Conservation (phyloP, 306 rosid genomes). For the Inga laurina region DNA sequence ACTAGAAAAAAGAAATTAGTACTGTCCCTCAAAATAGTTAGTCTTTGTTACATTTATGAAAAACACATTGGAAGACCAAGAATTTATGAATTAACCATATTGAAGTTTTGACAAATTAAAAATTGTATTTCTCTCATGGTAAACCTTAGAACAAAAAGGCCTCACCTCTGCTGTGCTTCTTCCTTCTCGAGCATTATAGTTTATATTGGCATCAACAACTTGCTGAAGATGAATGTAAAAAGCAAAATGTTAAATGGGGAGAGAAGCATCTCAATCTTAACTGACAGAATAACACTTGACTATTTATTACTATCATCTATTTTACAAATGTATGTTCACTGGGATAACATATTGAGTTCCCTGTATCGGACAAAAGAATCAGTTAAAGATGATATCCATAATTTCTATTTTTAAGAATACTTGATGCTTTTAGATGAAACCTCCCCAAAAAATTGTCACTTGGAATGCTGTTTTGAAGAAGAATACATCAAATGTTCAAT, state of each 20-base stretch:
- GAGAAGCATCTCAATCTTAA: conserved; percentile 2
- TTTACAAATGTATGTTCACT: conserved; percentile 4
- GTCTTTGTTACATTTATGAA: background rate
- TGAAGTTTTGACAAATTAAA: conserved; percentile 8
- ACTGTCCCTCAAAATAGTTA: background rate
- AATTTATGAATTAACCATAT: background rate
- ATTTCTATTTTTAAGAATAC: background rate
- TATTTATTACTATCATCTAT: conserved; percentile 7
- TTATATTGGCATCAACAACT: conserved; percentile 70
- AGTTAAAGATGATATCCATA: background rate
- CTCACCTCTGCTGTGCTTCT: conserved; percentile 88
- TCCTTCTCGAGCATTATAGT: conserved; percentile 86
- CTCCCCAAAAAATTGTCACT: background rate
- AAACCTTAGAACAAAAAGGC: conserved; percentile 25
- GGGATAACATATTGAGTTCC: conserved; percentile 1
- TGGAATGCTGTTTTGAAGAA: background rate
- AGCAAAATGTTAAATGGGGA: conserved; percentile 15
- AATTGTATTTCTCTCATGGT: conserved; percentile 2
- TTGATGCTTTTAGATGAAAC: background rate
- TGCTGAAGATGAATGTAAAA: conserved; percentile 48
- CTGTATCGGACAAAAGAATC: conserved; percentile 11
- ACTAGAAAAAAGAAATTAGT: background rate
- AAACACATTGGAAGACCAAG: background rate
- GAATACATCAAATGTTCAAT: background rate
- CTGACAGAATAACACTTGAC: conserved; percentile 11